Base-by-base conservation (phyloP, 495 filamentous ascomycete genomes). In the Xylaria cubensis region DNA sequence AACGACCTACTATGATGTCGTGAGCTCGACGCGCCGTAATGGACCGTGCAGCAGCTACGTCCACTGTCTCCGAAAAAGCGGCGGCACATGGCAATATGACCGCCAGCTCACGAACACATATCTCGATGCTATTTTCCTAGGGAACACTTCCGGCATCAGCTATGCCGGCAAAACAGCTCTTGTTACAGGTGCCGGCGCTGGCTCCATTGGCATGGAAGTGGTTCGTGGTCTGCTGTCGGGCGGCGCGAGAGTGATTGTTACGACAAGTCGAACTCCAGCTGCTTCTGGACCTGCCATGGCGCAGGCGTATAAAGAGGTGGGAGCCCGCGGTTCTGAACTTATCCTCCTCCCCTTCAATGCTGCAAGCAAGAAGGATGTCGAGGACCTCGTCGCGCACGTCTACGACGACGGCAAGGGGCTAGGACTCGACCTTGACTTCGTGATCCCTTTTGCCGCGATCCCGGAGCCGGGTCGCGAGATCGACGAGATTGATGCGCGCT, bases 281-380 rank as follows among this genome's bases (percentile, higher is more conserved):
- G 9, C 76, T 87, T 93, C 70, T 94, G 92, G 85, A 94, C 93
- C 5, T 89, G 91, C n/a, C 90, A 94, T 77, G 93, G 95, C 59
- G 94, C 93, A 46, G 93, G 94, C 95, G 90, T 95, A 95, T 80
- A 88, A 92, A 71, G 90, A 92, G 66, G 94, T 88, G 77, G 93
- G 93, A 75, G 90, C 90, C 42, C 90, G 91, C 70, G 93, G 93
- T 64, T 95, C 93, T 64, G 91, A 95, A 80, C 85, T 96, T 36
- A 92, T 95, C 65, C 93, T 95, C 41, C 93, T 94, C 44, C 93
- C 93, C 24, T 96, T 96, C 85, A 96, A 96, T 76, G 93, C 94
- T 82, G 93, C 93, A 58, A 94, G 92, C 82, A 93, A 94, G 81
- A 92, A 95, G 80, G 93, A 95, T 80, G 91, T 94, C n/a, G 91